Percentiles rank a stretch among this genome's conserved stretches.
phyloP scores from a whole-genome alignment of 306 rosid species.

The Hippophae gyantsensis region DNA sequence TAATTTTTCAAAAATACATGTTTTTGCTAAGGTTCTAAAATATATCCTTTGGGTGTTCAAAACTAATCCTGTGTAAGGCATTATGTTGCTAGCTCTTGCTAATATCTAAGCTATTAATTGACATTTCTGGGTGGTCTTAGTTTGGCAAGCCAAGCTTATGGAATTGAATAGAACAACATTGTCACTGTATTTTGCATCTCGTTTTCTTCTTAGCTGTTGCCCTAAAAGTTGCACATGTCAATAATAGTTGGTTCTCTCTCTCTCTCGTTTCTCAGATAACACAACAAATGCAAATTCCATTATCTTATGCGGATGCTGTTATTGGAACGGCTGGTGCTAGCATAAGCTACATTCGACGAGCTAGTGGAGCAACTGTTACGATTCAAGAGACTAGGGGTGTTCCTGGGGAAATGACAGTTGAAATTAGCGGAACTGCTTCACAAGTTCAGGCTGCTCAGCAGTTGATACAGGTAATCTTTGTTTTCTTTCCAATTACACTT shows the following conservation, averaged over 20 bases:
- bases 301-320: constrained; percentile 90
- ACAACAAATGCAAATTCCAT: constrained; percentile 92
- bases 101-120: too few species aligned
- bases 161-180: too few species aligned
- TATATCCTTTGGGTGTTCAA: too few species aligned
- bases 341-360: constrained; percentile 92
- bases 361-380: constrained; percentile 95
- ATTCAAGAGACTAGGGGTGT: constrained; percentile 96
- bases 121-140: too few species aligned
- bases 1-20: constrained; percentile 25
- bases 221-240: background rate
- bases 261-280: constrained; percentile 54
- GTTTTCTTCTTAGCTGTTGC: background rate
- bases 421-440: constrained; percentile 87
- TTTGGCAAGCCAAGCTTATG: too few species aligned
- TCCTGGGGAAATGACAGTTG: constrained; percentile 99
- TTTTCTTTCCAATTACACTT: constrained; percentile 10
- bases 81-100: too few species aligned
- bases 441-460: constrained; percentile 96
- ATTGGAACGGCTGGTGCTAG: constrained; percentile 92
- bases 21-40: background rate
- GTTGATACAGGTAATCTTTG: constrained; percentile 68
- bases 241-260: background rate
- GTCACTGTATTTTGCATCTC: too few species aligned
- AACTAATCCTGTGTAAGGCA: too few species aligned